Evolutionary conservation across 176 grass and related monocot species (phyloP).

Genomic region (Bromus sterilis): DNA sequence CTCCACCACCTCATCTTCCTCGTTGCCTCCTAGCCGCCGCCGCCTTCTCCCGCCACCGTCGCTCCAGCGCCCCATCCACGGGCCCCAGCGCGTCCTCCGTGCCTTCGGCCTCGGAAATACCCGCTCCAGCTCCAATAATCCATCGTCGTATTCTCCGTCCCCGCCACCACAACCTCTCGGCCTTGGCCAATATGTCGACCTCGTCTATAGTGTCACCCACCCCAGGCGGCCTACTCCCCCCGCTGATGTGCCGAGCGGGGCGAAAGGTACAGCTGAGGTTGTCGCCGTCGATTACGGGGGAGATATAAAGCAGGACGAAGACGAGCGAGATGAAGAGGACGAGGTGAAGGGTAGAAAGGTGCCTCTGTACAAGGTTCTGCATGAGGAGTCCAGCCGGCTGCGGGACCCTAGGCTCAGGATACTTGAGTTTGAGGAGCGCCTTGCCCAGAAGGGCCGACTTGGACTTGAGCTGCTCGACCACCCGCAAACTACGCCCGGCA

Average conservation of each 20-base stretch:
- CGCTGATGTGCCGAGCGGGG: background rate
- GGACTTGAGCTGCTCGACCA: slow-evolving; percentile 15
- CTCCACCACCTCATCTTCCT: background rate
- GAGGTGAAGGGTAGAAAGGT: background rate
- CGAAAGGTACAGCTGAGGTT: slow-evolving; percentile 7
- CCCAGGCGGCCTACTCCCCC: background rate
- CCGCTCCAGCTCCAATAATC: background rate
- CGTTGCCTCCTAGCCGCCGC: background rate
- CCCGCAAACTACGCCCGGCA: background rate
- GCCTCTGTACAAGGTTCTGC: slow-evolving; percentile 45
- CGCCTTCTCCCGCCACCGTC: slow-evolving; percentile 23
- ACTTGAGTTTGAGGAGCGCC: slow-evolving; percentile 38
- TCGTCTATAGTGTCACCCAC: slow-evolving; percentile 32
- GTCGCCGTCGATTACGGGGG: slow-evolving; percentile 18
- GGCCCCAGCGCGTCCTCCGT: slow-evolving; percentile 30
- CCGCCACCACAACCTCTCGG: background rate
- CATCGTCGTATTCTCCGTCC: background rate
- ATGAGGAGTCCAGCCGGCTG: slow-evolving; percentile 32
- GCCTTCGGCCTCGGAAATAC: slow-evolving; percentile 31
- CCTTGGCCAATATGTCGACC: slow-evolving; percentile 35
- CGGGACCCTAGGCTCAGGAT: slow-evolving; percentile 36
- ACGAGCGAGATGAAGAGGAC: background rate
- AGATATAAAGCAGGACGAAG: background rate
- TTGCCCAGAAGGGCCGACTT: slow-evolving; percentile 28
- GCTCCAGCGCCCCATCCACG: slow-evolving; percentile 30